Base-by-base conservation (phyloP, 2,329 filamentous ascomycete species). In the Tricladium varicosporioides region DNA sequence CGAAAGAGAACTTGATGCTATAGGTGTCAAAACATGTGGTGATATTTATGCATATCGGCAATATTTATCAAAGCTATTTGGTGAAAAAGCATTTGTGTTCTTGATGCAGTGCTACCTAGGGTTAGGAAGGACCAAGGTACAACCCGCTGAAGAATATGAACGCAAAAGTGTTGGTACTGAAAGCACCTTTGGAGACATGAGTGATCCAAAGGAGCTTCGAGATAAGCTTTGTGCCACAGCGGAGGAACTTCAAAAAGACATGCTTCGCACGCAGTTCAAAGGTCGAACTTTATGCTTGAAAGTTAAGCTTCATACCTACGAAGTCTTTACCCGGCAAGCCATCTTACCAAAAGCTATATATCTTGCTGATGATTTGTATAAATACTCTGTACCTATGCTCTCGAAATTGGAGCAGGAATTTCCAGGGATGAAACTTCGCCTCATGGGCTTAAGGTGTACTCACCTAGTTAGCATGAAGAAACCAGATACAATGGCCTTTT, bases 161-260 rank as follows among this genome's bases (percentile, higher is more conserved):
- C 84, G 94, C 14, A 97, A 97, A 71, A 95, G 91, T 62, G 89
- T 97, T 1, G 93, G 94, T 15, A 97, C 92, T 0, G 94, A 99
- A 72, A 89, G 88, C 60, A 97, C 93, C 0, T 99, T 99, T 66
- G 78, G 82, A 42, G 92, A 97, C 49, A 84, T 96, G 67, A 83
- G 82, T 1, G 85, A 87, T 53, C 83, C 86, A 13, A 72, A 75
- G 0, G 82, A 87, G 57, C 76, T 97, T 2, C 81, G 88, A 16
- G 85, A 87, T 14, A 95, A 96, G 70, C 80, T 99, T 5, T 81
- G 85, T n/a, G 81, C 80, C 70, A 92, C 87, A 1, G 91, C 94
- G 0, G 86, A 92, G 60, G 92, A 96, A 62, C 77, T 99, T 3
- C 92, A 96, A 69, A 88, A 89, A 63, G 93, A 97, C 67, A 79